phyloP scores from a whole-genome alignment of 306 rosid genomes.

The Coriaria nepalensis region DNA sequence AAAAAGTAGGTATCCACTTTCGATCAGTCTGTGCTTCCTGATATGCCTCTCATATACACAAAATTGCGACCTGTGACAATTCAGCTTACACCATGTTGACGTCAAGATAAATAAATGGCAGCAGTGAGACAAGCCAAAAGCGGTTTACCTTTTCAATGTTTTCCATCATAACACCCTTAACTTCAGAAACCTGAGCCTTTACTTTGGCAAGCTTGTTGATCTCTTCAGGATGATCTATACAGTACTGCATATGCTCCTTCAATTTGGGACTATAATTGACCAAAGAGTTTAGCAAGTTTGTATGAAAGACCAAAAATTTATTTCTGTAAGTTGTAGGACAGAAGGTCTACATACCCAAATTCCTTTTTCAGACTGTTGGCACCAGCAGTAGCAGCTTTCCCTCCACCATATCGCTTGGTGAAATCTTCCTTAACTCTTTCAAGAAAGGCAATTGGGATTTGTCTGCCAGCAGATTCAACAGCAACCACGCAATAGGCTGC shows the following conservation, averaged over 20 bases:
- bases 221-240: conserved; percentile 93
- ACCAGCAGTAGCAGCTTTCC: conserved; percentile 12
- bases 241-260: conserved; percentile 92
- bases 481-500: conserved; percentile 12
- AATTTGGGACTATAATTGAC: conserved; percentile 45
- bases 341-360: conserved; percentile 5
- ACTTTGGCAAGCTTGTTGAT: conserved; percentile 93
- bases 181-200: conserved; percentile 96
- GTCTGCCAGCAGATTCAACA: conserved; percentile 12
- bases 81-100: background rate
- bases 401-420: conserved; percentile 14
- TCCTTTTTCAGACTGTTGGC: conserved; percentile 15
- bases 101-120: background rate
- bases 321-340: no score
- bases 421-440: conserved; percentile 12
- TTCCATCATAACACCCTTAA: conserved; percentile 99
- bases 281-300: conserved; percentile 7
- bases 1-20: background rate
- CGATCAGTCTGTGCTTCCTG: background rate
- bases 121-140: background rate
- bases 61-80: background rate
- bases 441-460: conserved; percentile 11
- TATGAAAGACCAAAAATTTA: background rate
- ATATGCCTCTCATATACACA: background rate
- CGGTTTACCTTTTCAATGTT: conserved; percentile 69